phyloP scores from a whole-genome alignment of 345 rosid genomes.

The Linum tenue region DNA sequence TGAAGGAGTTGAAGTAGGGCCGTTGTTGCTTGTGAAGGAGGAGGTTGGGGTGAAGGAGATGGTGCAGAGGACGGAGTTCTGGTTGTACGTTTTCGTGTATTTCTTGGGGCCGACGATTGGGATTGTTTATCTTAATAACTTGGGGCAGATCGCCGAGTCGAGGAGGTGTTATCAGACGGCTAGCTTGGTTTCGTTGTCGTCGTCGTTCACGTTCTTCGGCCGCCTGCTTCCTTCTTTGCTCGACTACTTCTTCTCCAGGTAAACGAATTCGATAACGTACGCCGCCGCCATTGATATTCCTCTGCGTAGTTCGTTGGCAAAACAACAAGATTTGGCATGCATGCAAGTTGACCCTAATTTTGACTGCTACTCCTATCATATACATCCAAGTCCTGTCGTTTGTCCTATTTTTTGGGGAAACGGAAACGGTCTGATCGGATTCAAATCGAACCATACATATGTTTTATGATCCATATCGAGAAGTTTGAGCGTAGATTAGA shows the following conservation, averaged over 20 bases:
- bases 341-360: no score
- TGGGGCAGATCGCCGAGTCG: slow-evolving; percentile 92
- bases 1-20: slow-evolving; percentile 8
- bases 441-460: no score
- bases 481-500: no score
- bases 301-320: no score
- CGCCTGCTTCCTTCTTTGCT: slow-evolving; percentile 74
- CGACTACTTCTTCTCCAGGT: slow-evolving; percentile 64
- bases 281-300: no score
- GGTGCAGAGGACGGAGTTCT: slow-evolving; percentile 53
- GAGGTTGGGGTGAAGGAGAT: slow-evolving; percentile 56
- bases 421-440: no score
- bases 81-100: slow-evolving; percentile 68
- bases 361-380: no score
- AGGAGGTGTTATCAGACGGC: slow-evolving; percentile 38
- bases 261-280: slow-evolving; percentile 4
- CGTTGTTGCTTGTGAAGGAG: slow-evolving; percentile 23
- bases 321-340: no score
- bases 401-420: neutral
- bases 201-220: slow-evolving; percentile 84
- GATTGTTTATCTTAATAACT: slow-evolving; percentile 64
- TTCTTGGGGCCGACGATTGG: slow-evolving; percentile 82
- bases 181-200: slow-evolving; percentile 63
- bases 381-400: neutral
- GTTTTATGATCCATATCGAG: no score